Conservation (phyloP, 1,284 basidiomycete genomes). For the Volvariella surrecta region DNA sequence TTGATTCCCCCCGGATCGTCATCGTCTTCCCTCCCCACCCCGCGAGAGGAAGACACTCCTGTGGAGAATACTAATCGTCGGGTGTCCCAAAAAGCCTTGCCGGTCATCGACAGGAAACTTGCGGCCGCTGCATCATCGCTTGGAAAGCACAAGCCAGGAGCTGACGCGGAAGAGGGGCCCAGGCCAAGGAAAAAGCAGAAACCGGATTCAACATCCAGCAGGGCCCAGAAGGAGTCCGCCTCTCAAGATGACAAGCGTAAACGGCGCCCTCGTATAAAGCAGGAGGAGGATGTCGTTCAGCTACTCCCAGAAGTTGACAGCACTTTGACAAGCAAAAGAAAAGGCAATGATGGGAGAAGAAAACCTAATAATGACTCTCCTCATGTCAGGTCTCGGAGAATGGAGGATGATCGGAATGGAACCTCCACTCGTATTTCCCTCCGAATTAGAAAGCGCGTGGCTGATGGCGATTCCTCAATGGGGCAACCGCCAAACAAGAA, state of each 20-base stretch:
- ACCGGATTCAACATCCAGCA: neutral
- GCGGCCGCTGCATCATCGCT: conserved; percentile 31
- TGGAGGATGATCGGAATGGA: conserved; percentile 20
- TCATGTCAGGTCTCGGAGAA: conserved; percentile 10
- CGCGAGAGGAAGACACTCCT: conserved; percentile 45
- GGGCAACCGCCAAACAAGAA: conserved; percentile 22
- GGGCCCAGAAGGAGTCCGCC: neutral
- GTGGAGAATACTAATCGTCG: conserved; percentile 25
- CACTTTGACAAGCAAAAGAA: neutral
- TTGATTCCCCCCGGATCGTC: conserved; percentile 37
- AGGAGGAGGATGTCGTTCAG: neutral
- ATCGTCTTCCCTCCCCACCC: conserved; percentile 32
- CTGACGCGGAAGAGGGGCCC: conserved; percentile 21
- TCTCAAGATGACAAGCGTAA: neutral
- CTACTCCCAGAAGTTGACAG: neutral
- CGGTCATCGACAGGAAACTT: conserved; percentile 47
- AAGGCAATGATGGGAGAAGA: neutral
- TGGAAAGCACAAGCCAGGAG: neutral
- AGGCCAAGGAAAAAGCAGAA: conserved; percentile 36
- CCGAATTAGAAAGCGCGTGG: conserved; percentile 19
- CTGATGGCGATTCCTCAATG: conserved; percentile 21
- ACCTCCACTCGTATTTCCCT: conserved; percentile 13
- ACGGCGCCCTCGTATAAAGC: neutral
- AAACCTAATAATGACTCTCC: conserved; percentile 15
- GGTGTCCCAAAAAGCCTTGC: conserved; percentile 38